Conservation (phyloP, 1,284 basidiomycete genomes). For the Tetrapyrgos nigripes region DNA sequence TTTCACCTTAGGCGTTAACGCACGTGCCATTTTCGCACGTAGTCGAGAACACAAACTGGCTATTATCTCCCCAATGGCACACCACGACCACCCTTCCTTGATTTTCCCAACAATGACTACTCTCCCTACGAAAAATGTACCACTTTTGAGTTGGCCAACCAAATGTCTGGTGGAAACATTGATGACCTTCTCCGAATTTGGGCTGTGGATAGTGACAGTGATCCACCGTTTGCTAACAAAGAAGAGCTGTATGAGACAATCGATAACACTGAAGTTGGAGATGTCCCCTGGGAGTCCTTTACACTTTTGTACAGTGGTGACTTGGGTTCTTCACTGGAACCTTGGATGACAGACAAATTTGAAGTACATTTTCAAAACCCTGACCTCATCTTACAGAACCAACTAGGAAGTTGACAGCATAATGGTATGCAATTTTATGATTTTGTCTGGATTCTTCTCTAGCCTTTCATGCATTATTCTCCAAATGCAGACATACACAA, state of each 20-base stretch:
- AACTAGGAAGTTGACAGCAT: too few species aligned
- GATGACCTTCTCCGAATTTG: constrained; percentile 21
- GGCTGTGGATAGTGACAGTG: constrained; percentile 5
- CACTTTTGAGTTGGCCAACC: constrained; percentile 26
- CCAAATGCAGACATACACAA: too few species aligned
- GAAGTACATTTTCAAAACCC: constrained; percentile 31
- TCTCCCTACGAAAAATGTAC: too few species aligned
- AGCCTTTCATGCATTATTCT: too few species aligned
- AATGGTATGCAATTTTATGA: too few species aligned
- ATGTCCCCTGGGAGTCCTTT: constrained; percentile 27
- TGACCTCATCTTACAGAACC: constrained; percentile 15
- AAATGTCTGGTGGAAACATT: constrained; percentile 21
- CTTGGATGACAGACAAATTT: too few species aligned
- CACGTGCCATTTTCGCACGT: too few species aligned
- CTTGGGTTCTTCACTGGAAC: background rate
- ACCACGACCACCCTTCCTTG: constrained; percentile 5
- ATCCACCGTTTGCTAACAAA: constrained; percentile 6
- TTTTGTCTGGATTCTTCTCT: too few species aligned
- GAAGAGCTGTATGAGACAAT: constrained; percentile 8
- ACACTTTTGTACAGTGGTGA: constrained; percentile 20
- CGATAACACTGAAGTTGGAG: constrained; percentile 20
- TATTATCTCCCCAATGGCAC: constrained; percentile 10
- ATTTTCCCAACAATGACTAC: constrained; percentile 15
- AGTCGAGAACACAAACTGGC: too few species aligned
- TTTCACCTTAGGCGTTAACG: too few species aligned